A percentile compares a stretch with the other conserved stretches of the same genome.
phyloP scores from a whole-genome alignment of 768 basidiomycete species.

The Daedaleopsis nitida region DNA sequence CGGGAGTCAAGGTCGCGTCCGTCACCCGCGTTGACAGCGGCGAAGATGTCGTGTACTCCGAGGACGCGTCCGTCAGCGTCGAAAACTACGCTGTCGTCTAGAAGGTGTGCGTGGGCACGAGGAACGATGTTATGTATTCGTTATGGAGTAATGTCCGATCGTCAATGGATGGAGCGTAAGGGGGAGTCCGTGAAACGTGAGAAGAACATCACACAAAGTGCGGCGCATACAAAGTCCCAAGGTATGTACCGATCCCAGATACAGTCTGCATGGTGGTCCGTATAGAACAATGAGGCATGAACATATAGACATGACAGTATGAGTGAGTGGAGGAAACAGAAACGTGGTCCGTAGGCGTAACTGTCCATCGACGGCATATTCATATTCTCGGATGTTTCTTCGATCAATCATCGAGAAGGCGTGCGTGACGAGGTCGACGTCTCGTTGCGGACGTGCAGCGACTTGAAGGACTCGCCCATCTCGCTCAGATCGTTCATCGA shows the following conservation, averaged over 20 bases:
- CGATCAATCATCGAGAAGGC: neutral
- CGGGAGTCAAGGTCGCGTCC: slow-evolving; percentile 66
- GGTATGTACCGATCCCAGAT: neutral
- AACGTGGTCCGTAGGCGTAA: neutral
- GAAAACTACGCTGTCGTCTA: slow-evolving; percentile 41
- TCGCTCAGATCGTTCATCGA: slow-evolving; percentile 18
- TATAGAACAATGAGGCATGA: neutral
- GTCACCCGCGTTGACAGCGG: slow-evolving; percentile 56
- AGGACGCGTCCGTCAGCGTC: slow-evolving; percentile 50
- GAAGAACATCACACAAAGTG: neutral
- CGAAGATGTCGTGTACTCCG: slow-evolving; percentile 53
- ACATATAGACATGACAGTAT: neutral
- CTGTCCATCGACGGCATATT: no score
- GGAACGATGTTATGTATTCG: slow-evolving; percentile 16
- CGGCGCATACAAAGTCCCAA: slow-evolving; percentile 15
- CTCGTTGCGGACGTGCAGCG: slow-evolving; percentile 8
- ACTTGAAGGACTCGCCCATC: slow-evolving; percentile 14
- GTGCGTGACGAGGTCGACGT: neutral
- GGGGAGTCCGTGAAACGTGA: neutral
- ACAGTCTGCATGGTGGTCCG: slow-evolving; percentile 1
- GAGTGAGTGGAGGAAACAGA: neutral
- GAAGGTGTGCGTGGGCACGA: slow-evolving; percentile 8
- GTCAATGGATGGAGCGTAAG: neutral
- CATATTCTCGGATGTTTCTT: neutral
- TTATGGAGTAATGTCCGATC: slow-evolving; percentile 1